Base-by-base conservation (phyloP, 108 stramenopile species). In the Skeletonema menzelii region DNA sequence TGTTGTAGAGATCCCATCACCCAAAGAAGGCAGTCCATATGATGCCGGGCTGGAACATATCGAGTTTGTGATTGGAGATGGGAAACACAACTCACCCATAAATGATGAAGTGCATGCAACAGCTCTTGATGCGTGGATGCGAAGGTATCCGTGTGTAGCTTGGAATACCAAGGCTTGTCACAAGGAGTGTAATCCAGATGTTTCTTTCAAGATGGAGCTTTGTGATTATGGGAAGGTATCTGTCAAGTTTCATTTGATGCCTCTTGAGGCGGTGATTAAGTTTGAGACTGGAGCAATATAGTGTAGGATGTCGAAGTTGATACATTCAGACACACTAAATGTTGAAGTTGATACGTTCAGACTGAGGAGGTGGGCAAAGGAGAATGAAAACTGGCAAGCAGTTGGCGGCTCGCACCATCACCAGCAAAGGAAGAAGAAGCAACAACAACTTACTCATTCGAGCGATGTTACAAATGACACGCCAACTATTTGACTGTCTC, bases 131-230 rank as follows among this genome's bases (percentile, higher is more conserved):
- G 37, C 59, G 1, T 71, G 72, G 30, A 74, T 77, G 65, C 15
- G 35, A 34, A 24, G 65, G n/a, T 49, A 84, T 59, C 73, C 76
- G 12, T 2, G 30, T 37, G 22, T 79, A 4, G 6, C 69, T 53
- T 87, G 83, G 86, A 84, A 77, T 71, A 27, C 30, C 8, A 82
- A 82, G 53, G 86, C 83, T 0, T 69, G 34, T 22, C 38, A 65
- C 22, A 87, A 87, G 59, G 19, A 67, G 15, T 47, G 70, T 62
- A 87, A 87, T 67, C 86, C 86, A 17, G 86, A 87, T 75, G 68
- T 87, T 12, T 74, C 72, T 13, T 20, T 76, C 11, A 85, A 83
- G 27, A 12, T 85, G n/a, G 72, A 79, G 20, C 28, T 78, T 6
- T 15, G 47, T 14, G 71, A 73, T 55, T 61, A 60, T 59, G 80